Evolutionary conservation across 78 protist species (phyloP).

Genomic region (Chrysochromulina parva): DNA sequence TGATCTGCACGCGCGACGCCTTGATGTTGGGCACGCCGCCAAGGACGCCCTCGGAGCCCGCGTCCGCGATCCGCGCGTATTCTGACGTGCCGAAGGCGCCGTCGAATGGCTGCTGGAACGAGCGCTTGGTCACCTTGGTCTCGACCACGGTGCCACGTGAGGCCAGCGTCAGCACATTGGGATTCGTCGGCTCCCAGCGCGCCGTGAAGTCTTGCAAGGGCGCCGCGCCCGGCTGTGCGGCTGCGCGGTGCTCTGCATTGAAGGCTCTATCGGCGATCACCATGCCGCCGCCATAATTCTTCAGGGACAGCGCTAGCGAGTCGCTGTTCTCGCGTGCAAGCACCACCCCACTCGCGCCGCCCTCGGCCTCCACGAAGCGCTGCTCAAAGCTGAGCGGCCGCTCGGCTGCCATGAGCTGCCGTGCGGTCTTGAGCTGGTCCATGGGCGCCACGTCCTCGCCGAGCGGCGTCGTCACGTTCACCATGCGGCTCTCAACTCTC

Average conservation of each 20-base stretch:
- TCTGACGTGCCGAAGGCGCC: background rate
- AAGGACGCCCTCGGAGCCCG: background rate
- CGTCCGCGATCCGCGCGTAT: constrained; percentile 17
- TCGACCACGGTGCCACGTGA: background rate
- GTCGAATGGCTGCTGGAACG: background rate
- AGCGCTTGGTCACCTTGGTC: background rate
- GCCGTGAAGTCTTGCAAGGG: background rate
- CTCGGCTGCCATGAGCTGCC: too few relatives aligned
- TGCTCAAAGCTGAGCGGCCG: background rate
- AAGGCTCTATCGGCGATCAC: constrained; percentile 20
- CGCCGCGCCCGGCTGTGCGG: background rate
- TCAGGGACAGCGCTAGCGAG: too few relatives aligned
- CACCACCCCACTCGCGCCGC: too few relatives aligned
- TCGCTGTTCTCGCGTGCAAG: too few relatives aligned
- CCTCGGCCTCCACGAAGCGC: background rate
- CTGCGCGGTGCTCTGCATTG: constrained; percentile 12
- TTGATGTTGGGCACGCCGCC: background rate
- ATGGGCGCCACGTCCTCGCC: background rate
- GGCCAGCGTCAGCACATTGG: constrained; percentile 6
- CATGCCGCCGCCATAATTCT: background rate
- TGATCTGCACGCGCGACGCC: background rate
- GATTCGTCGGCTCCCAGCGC: background rate
- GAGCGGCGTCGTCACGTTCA: background rate
- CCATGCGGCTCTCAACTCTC: background rate
- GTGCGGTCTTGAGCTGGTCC: background rate